Conservation (phyloP, 257 asterid genomes). For the Gardenia jasminoides region DNA sequence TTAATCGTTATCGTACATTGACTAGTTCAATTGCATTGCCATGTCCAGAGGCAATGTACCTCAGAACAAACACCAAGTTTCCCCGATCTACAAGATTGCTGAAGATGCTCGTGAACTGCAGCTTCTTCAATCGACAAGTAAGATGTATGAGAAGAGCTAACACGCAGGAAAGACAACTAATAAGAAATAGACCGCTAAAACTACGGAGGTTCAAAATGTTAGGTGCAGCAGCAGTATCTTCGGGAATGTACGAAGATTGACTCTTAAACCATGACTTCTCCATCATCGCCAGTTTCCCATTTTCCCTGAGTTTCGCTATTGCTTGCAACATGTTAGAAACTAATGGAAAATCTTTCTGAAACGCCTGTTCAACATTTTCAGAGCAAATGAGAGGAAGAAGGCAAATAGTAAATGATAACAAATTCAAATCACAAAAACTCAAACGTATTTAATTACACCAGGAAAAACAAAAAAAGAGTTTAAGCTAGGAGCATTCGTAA, state of each 20-base stretch:
- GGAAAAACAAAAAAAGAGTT: no score
- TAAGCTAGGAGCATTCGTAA: no score
- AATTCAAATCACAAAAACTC: no score
- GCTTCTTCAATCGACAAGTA: not conserved
- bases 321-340: slow-evolving; percentile 22
- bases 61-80: not conserved
- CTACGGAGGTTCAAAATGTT: not conserved
- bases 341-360: slow-evolving; percentile 20
- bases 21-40: no score
- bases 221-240: not conserved
- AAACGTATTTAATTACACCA: no score
- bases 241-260: not conserved
- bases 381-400: not conserved
- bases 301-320: slow-evolving; percentile 25
- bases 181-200: slow-evolving; percentile 23
- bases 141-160: slow-evolving; percentile 8
- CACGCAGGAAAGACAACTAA: slow-evolving; percentile 5
- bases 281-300: slow-evolving; percentile 22
- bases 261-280: slow-evolving; percentile 19
- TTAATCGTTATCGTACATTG: no score
- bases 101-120: not conserved
- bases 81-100: not conserved
- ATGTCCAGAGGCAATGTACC: no score
- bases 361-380: slow-evolving; percentile 1
- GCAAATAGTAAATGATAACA: no score